Evolutionary conservation across 345 rosid genomes (phyloP), one percentile per base, ranked within the genome.

Genomic region (Orychophragmus violaceus): DNA sequence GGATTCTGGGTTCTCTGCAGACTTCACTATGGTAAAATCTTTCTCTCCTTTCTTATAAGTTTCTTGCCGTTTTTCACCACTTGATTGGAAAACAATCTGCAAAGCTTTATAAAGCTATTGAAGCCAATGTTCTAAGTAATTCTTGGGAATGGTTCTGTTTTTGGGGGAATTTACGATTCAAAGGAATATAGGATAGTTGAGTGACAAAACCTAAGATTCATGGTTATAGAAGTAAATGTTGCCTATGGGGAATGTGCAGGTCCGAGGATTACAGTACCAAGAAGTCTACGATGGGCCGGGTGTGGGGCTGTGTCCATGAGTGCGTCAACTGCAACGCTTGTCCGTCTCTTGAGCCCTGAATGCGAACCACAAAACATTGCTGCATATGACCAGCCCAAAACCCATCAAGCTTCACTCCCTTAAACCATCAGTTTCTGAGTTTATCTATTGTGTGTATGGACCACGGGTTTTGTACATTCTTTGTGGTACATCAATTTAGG

Each of bases 291-390:
- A 25, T 93, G 98, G 98, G 98, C 97, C 68, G 82, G 80, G 49
- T 90, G 91, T 30, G 97, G 98, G 69, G 96, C 96, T 30, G 55
- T 83, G 57, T 77, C 90, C 21, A 69, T 81, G 30, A 83, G 98
- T 69, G 78, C 96, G 67, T 56, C 87, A 37, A 64, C 90, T 11
- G 87, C 96, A 13, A 36, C 78, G 48, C 86, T 90, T 73, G 98
- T 93, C 39, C 87, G 85, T 63, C 88, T 93, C 25, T 82, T 90
- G 19, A 88, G 94, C 60, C 96, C 96, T 13, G 98, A 93, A 77
- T 93, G 96, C 44, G 98, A 93, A 69, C 96, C 96, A 13, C 98
- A 88, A 78, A 93, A 90, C 44, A 86, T 93, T 74, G 90, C 78
- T 78, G 97, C 97, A 4, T 90, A 82, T 70, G 97, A 93, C 66